Percentiles rank a stretch among this genome's conserved stretches.
These are phyloP conservation scores for Fonsecaea nubica DNA, from an alignment of 2,329 filamentous ascomycete species.

Conservation along the genomic window DNA sequence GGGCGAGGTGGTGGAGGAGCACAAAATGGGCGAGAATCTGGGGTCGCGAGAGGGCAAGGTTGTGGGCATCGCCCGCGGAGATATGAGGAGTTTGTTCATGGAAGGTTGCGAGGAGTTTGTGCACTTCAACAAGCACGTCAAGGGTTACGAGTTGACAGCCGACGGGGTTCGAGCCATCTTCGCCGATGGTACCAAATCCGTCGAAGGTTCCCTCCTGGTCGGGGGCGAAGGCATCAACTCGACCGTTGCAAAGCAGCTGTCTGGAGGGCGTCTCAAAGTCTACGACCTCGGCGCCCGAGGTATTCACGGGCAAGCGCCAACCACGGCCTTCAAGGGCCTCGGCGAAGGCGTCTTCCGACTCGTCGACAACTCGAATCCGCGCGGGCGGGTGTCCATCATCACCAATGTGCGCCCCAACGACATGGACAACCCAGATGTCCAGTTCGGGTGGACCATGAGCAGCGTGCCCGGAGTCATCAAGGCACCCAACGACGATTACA, in stretches of 20 bases:
- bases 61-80: conserved; percentile 67
- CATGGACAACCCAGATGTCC: conserved; percentile 62
- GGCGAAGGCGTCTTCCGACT: conserved; percentile 70
- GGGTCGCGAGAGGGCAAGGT: conserved; percentile 63
- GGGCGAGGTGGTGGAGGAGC: conserved; percentile 53
- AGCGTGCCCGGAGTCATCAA: conserved; percentile 64
- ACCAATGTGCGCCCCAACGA: conserved; percentile 69
- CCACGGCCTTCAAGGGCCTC: conserved; percentile 65
- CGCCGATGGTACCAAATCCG: conserved; percentile 64
- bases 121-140: conserved; percentile 63
- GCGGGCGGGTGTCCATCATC: conserved; percentile 62
- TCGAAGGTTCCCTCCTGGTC: conserved; percentile 65
- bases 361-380: conserved; percentile 55
- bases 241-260: conserved; percentile 65
- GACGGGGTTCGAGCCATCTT: conserved; percentile 62
- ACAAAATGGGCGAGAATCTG: conserved; percentile 45
- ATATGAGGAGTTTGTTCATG: conserved; percentile 67
- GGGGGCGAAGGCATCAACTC: conserved; percentile 70
- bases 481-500: conserved; percentile 66
- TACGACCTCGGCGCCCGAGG: conserved; percentile 69
- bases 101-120: conserved; percentile 62
- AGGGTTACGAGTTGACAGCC: conserved; percentile 63
- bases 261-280: conserved; percentile 63
- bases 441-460: conserved; percentile 70
- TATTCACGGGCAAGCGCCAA: conserved; percentile 70